Conservation (phyloP, 768 basidiomycete species). For the Termitomyces sp. region DNA sequence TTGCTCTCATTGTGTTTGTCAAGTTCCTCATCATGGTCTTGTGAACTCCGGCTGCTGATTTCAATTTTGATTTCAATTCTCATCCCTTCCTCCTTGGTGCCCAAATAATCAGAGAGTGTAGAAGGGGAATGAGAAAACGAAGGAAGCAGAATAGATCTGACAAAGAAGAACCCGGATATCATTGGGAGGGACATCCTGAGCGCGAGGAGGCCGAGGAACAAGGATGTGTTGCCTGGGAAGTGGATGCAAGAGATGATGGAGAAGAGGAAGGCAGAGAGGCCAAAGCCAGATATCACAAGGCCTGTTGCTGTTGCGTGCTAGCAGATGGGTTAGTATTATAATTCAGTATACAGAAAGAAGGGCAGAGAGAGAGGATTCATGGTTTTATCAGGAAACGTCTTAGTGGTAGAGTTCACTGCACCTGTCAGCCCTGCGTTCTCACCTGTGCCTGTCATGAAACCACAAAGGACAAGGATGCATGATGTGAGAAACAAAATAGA, state of each 20-base stretch:
- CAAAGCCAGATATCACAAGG: constrained; percentile 83
- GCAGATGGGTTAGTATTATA: too few species aligned
- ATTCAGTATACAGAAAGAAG: too few species aligned
- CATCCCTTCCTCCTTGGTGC: too few species aligned
- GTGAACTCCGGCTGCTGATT: too few species aligned
- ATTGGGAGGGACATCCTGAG: constrained; percentile 79
- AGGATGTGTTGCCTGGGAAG: constrained; percentile 77
- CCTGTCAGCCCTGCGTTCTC: constrained; percentile 69
- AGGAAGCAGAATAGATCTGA: constrained; percentile 69
- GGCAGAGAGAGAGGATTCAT: too few species aligned
- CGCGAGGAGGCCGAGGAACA: constrained; percentile 72
- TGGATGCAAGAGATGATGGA: constrained; percentile 68
- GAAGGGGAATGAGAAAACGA: constrained; percentile 55
- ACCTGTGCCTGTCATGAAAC: constrained; percentile 75
- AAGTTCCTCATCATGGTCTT: too few species aligned
- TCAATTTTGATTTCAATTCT: too few species aligned
- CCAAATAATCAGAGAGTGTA: constrained; percentile 24
- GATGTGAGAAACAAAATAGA: constrained; percentile 44
- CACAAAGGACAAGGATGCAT: constrained; percentile 54
- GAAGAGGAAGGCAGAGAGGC: constrained; percentile 90
- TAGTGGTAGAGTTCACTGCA: constrained; percentile 81
- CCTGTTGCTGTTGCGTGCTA: constrained; percentile 77
- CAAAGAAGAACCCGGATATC: constrained; percentile 71
- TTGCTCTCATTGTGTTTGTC: too few species aligned
- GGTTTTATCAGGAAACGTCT: constrained; percentile 72